Evolutionary conservation across 2,329 filamentous ascomycete species (phyloP), one percentile per base, ranked within the genome.

Genomic region (Alternaria infectoria): DNA sequence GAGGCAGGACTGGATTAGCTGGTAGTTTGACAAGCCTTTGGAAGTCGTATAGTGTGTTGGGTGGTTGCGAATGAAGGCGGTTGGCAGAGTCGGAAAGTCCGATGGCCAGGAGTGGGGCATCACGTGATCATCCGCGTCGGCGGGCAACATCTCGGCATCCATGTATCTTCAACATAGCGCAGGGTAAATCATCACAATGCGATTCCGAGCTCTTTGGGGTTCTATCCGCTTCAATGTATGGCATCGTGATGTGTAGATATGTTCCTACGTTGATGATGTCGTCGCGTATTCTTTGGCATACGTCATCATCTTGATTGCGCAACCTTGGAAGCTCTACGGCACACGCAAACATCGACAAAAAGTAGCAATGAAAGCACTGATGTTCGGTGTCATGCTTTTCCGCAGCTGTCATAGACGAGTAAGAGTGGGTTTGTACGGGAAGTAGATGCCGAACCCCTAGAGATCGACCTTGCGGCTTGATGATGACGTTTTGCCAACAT

Each of bases 401-500:
- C 11, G 28, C 28, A 30, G 11, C 28, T 28, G 17, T 51, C 47
- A 51, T 51, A 47, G 15, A 47, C 26, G 2, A 8, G 6, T n/a
- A 19, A 46, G 17, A 19, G 17, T 21, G 23, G 11, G 32, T 9
- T 26, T 7, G 13, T 12, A 21, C 15, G 10, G 19, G 7, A 26
- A 11, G 5, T 13, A 13, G 5, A 56, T 43, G 26, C 30, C 43
- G 36, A 36, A 3, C 6, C 5, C 28, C 46, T 10, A 17, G 19
- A 32, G 44, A 36, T 61, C 46, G 54, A 26, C 46, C 26, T 10
- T 46, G 9, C 13, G 26, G 54, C 51, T 40, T 58, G 25, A 58
- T 54, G 55, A 59, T 62, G 59, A 62, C 54, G 59, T 58, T 62
- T 21, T 10, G 13, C 3, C 15, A 40, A 47, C 59, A 61, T 61